Conservation (phyloP, 2,329 filamentous ascomycete genomes). For the Chalaropsis thielavioides region DNA sequence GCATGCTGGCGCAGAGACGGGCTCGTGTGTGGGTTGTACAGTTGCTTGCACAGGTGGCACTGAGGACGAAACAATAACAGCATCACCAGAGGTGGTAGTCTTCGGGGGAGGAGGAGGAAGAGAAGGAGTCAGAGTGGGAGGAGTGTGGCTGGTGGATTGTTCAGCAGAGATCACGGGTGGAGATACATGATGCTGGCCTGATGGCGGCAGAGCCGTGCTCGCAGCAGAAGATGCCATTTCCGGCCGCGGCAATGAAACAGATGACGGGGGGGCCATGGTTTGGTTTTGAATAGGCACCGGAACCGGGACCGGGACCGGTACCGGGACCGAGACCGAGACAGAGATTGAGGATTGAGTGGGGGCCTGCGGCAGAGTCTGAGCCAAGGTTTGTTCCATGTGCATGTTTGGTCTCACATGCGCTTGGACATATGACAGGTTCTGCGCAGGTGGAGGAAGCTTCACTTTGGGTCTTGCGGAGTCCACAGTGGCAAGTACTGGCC, state of each 20-base stretch:
- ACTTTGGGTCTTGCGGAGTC: slow-evolving; percentile 61
- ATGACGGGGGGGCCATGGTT: background rate
- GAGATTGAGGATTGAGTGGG: too few species aligned
- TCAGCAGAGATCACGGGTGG: background rate
- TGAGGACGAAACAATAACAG: slow-evolving; percentile 3
- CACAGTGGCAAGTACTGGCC: slow-evolving; percentile 41
- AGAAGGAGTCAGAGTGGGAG: background rate
- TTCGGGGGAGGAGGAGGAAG: background rate
- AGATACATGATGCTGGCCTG: background rate
- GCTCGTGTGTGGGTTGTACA: slow-evolving; percentile 45
- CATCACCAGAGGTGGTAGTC: slow-evolving; percentile 4
- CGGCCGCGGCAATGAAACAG: background rate
- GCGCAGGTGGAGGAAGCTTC: slow-evolving; percentile 54
- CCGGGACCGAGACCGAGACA: too few species aligned
- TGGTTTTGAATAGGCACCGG: background rate
- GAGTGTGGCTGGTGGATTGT: background rate
- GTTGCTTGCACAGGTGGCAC: background rate
- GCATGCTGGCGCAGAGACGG: slow-evolving; percentile 34
- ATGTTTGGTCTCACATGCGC: background rate
- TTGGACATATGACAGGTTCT: background rate
- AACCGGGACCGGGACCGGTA: too few species aligned
- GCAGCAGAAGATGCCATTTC: background rate
- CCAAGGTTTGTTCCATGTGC: background rate
- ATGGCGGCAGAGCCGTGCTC: background rate
- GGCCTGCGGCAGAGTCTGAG: too few species aligned